phyloP scores from a whole-genome alignment of 768 basidiomycete species.

The Calvatia gigantea region DNA sequence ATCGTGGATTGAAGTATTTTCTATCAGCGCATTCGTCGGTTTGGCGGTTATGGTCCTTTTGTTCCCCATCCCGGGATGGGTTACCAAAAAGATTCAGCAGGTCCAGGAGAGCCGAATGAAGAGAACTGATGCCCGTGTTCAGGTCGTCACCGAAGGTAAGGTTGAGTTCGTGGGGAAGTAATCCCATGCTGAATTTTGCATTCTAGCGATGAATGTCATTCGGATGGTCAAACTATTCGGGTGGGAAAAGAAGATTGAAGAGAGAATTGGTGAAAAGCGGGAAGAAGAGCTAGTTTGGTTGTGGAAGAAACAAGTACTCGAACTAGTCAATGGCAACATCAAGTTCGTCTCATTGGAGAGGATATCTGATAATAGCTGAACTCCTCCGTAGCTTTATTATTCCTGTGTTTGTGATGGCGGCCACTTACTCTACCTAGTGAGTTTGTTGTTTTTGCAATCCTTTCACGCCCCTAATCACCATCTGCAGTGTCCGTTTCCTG shows the following conservation, averaged over 20 bases:
- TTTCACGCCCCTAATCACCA: no score
- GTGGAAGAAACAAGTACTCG: constrained; percentile 39
- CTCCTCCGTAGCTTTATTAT: constrained; percentile 35
- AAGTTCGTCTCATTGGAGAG: no score
- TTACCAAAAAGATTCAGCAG: constrained; percentile 37
- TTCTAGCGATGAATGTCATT: constrained; percentile 49
- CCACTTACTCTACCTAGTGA: constrained; percentile 60
- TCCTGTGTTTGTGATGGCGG: constrained; percentile 61
- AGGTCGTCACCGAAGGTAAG: constrained; percentile 58
- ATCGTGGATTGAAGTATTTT: background rate
- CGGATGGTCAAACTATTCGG: constrained; percentile 76
- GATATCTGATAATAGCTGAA: background rate
- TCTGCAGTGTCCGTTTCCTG: constrained; percentile 9
- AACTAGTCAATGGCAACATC: constrained; percentile 40
- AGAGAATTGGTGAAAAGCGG: constrained; percentile 51
- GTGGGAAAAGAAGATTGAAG: constrained; percentile 58
- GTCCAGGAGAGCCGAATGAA: constrained; percentile 51
- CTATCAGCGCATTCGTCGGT: constrained; percentile 7
- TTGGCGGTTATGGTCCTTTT: constrained; percentile 1
- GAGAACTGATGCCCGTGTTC: constrained; percentile 60
- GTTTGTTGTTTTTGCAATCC: no score
- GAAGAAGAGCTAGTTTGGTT: constrained; percentile 62
- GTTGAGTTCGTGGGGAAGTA: background rate
- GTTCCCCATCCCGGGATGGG: constrained; percentile 21
- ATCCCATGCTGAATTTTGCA: background rate